phyloP scores from a whole-genome alignment of 1,284 basidiomycete genomes.

The Puccinia coronata region DNA sequence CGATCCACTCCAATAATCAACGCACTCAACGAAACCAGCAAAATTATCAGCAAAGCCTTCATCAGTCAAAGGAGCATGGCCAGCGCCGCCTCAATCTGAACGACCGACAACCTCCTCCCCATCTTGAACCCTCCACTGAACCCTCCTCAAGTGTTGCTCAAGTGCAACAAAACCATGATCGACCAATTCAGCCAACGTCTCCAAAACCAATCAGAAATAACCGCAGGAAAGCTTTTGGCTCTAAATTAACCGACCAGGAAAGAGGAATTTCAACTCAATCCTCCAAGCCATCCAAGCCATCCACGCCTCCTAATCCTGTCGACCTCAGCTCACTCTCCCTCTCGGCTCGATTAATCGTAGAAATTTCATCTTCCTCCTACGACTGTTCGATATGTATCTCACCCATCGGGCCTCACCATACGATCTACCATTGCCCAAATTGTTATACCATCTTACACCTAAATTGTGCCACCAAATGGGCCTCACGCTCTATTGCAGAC shows the following conservation, averaged over 20 bases:
- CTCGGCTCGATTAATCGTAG: slow-evolving; percentile 32
- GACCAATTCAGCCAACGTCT: not conserved
- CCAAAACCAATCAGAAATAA: not conserved
- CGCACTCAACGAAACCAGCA: not conserved
- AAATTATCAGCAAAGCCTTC: not conserved
- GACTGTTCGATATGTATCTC: slow-evolving; percentile 47
- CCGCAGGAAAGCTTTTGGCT: slow-evolving; percentile 1
- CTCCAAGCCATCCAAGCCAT: not conserved
- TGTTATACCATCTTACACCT: slow-evolving; percentile 43
- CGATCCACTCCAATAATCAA: not conserved
- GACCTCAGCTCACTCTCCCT: slow-evolving; percentile 41
- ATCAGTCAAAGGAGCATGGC: not conserved
- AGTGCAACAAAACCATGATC: not conserved
- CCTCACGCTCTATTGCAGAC: slow-evolving; percentile 36
- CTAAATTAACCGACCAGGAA: slow-evolving; percentile 1
- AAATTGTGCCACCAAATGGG: slow-evolving; percentile 38
- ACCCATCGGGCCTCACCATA: slow-evolving; percentile 22
- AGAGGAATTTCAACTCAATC: not conserved
- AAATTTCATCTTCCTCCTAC: slow-evolving; percentile 35
- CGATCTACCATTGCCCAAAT: slow-evolving; percentile 39
- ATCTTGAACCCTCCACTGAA: not conserved
- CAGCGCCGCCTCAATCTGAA: not conserved
- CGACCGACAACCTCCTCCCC: slow-evolving; percentile 2
- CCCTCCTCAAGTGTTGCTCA: not conserved
- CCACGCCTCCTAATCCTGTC: not conserved